Base-by-base conservation (phyloP, 2,329 filamentous ascomycete genomes). In the Colletotrichum caudatum region DNA sequence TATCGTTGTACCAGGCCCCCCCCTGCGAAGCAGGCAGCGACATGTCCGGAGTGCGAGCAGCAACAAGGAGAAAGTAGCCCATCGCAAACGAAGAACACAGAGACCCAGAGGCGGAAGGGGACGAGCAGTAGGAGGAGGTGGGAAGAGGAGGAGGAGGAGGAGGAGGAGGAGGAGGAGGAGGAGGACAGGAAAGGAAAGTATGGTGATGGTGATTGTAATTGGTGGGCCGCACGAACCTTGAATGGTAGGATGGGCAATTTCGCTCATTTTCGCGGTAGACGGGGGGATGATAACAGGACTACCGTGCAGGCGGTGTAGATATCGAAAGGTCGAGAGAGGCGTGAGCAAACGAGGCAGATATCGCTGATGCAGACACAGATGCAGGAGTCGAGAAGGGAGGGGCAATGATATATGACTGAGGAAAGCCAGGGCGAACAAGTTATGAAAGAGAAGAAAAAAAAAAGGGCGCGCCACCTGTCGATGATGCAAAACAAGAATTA, bases 191-290 rank as follows among this genome's bases (percentile, higher is more conserved):
- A 58, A 23, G 53, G 51, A 39, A 48, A 26, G 72, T 66, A 46
- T 46, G 3, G 7, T n/a, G 68, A 46, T 46, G 3, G 7, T n/a
- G 44, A 44, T 44, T 3, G 14, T 18, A 16, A 20, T 20, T 18
- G 50, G 65, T 64, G 66, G 68, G 61, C 62, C 68, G 39, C 39
- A 84, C 85, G 74, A 83, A 89, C 87, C 87, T 82, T 89, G 83
- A 82, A 89, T 89, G 79, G 87, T 89, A 77, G 81, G 80, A 82
- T 89, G 87, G 70, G 83, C 83, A 77, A 88, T 87, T 76, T 89
- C 87, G 75, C 83, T 82, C 86, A 88, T 88, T 76, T 80, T 82
- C 72, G 60, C 57, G 72, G 51, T 67, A 61, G 64, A 68, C 60
- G 60, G 66, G 60, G 66, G 62, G 33, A 64, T 58, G 33, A 56